Base-by-base conservation (phyloP, 805 yeast species). In the Candida xiaguanensis region DNA sequence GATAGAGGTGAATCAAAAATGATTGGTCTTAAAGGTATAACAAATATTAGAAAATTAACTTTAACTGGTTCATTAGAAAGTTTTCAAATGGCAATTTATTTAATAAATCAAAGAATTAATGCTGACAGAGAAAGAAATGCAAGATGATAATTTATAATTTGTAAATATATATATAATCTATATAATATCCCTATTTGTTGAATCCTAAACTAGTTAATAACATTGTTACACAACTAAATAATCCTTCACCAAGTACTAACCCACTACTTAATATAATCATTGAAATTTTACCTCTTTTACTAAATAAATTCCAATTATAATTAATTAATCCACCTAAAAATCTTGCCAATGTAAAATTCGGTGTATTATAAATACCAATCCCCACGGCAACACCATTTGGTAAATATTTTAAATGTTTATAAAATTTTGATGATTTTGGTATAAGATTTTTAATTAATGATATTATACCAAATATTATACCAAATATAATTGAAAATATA, bases 341-440 rank as follows among this genome's bases (percentile, higher is more conserved):
- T 50, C 99, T 71, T 1, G 98, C 98, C 33, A 91, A 67, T 0
- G 98, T 93, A 63, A 91, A 93, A 34, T 88, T 82, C 2, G 99
- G 98, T 0, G 90, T 74, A 58, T 93, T 93, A 60, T 91, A 93
- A 45, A 91, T 88, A 13, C 99, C 98, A 37, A 91, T 85, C 1
- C 99, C 99, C 13, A 90, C 96, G 2, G 99, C 97, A 19, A 93
- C 95, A 9, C 99, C 99, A 16, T 88, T 82, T 1, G 99, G 99
- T 19, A 91, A 63, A 63, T 74, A 86, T 2, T 71, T 63, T 41
- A 78, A 50, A 40, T 68, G 69, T 34, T 60, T 62, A 36, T 70
- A 65, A 40, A 56, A 59, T 31, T 52, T 58, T 31, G 64, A 59
- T 8, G 61, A 49, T 36, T 73, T 70, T 12, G 80, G 70, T 4